Conservation (phyloP, 2,329 filamentous ascomycete species). For the Zalaria obscura region DNA sequence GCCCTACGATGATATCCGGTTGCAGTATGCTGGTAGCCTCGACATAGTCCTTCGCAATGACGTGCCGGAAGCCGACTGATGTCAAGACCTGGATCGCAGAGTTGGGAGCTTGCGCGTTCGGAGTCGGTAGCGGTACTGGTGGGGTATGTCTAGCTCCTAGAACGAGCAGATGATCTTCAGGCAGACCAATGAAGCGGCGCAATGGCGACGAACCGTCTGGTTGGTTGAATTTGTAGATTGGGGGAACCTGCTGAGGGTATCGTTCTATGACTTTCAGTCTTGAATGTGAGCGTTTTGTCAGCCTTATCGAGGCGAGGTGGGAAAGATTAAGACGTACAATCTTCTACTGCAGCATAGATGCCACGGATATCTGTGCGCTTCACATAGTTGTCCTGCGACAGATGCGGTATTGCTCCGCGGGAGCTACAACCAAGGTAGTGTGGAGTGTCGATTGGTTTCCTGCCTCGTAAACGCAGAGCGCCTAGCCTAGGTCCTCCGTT, state of each 20-base stretch:
- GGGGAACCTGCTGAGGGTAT: slow-evolving; percentile 31
- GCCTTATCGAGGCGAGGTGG: slow-evolving; percentile 10
- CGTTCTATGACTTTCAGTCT: slow-evolving; percentile 48
- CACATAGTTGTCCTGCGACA: slow-evolving; percentile 69
- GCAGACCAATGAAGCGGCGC: slow-evolving; percentile 62
- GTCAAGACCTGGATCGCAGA: slow-evolving; percentile 65
- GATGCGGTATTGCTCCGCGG: slow-evolving; percentile 70
- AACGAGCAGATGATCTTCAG: slow-evolving; percentile 50
- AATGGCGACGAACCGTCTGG: slow-evolving; percentile 41
- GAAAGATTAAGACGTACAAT: slow-evolving; percentile 50
- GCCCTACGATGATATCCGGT: slow-evolving; percentile 67
- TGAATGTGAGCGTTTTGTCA: slow-evolving; percentile 24
- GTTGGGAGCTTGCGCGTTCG: slow-evolving; percentile 29
- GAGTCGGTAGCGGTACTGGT: slow-evolving; percentile 55
- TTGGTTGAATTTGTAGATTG: slow-evolving; percentile 35
- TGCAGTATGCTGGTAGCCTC: slow-evolving; percentile 48
- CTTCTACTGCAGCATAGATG: slow-evolving; percentile 74
- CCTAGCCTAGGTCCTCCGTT: slow-evolving; percentile 50
- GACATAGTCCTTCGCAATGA: slow-evolving; percentile 57
- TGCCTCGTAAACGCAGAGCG: slow-evolving; percentile 45
- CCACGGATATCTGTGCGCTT: slow-evolving; percentile 52
- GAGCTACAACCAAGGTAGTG: slow-evolving; percentile 70
- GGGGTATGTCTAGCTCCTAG: slow-evolving; percentile 67
- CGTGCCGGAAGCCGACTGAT: slow-evolving; percentile 66
- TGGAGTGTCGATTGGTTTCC: slow-evolving; percentile 63